Conservation (phyloP, 140 eudicot species). For the Bidens hawaiensis region DNA sequence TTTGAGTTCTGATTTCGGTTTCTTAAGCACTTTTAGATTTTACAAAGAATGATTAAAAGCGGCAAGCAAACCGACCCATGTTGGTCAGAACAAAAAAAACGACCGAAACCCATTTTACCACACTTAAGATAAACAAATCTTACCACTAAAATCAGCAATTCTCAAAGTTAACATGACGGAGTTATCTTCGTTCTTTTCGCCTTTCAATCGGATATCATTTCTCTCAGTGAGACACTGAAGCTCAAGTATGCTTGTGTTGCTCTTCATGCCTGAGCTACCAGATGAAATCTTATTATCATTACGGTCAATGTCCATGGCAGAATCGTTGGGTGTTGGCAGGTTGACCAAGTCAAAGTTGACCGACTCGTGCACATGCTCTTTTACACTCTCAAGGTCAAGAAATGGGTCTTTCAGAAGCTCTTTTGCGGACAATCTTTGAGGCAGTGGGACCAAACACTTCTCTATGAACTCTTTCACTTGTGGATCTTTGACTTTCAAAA, state of each 20-base stretch:
- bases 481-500: conserved; percentile 43
- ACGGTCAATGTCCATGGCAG: conserved; percentile 53
- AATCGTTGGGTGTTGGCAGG: conserved; percentile 5
- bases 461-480: conserved; percentile 45
- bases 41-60: too few relatives aligned
- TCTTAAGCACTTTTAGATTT: too few relatives aligned
- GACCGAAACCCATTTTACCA: not conserved
- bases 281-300: conserved; percentile 25
- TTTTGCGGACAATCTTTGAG: conserved; percentile 35
- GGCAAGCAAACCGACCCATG: not conserved
- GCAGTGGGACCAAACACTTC: conserved; percentile 44
- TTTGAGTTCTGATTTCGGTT: too few relatives aligned
- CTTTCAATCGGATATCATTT: conserved; percentile 44
- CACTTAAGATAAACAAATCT: not conserved
- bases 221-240: conserved; percentile 32
- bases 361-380: conserved; percentile 29
- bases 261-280: conserved; percentile 27
- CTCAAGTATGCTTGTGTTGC: conserved; percentile 27
- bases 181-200: conserved; percentile 40
- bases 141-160: conserved; percentile 40
- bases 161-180: conserved; percentile 43
- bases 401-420: conserved; percentile 55
- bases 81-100: too few relatives aligned
- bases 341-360: conserved; percentile 18
- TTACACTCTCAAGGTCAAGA: conserved; percentile 25